Evolutionary conservation across 2,329 filamentous ascomycete species (phyloP).

Genomic region (Apiospora phragmitis): DNA sequence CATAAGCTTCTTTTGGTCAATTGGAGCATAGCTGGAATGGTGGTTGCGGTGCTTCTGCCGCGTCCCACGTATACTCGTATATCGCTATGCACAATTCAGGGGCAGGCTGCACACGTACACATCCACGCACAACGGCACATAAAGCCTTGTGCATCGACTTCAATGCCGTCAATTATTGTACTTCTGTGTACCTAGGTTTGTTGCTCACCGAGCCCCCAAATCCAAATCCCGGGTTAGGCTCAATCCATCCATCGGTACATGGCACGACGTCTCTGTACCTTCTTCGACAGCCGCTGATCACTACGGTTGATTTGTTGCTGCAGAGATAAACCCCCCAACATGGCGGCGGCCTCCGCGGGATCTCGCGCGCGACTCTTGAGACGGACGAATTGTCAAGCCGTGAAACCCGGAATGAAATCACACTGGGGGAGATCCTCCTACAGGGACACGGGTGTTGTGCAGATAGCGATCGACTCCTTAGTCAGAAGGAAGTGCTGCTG

Average conservation of each 20-base stretch:
- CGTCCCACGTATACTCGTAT: background rate
- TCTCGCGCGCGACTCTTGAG: background rate
- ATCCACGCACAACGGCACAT: background rate
- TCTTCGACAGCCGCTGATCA: background rate
- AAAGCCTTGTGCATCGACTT: background rate
- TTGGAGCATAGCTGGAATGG: background rate
- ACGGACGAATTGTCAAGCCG: background rate
- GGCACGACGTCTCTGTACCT: background rate
- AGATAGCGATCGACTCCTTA: background rate
- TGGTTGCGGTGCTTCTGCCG: background rate
- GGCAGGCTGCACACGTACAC: background rate
- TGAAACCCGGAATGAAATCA: background rate
- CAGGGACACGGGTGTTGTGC: background rate
- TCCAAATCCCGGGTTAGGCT: background rate
- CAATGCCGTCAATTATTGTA: background rate
- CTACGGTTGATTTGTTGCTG: background rate
- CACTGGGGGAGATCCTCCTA: background rate
- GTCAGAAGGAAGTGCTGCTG: background rate
- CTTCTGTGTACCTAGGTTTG: background rate
- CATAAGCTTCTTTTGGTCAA: background rate
- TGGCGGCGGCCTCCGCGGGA: background rate
- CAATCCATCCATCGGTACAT: background rate
- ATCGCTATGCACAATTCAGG: background rate
- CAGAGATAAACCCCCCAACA: background rate
- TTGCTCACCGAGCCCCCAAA: background rate